Evolutionary conservation across 176 grass and related monocot species (phyloP).

Genomic region (Oryza glaberrima): DNA sequence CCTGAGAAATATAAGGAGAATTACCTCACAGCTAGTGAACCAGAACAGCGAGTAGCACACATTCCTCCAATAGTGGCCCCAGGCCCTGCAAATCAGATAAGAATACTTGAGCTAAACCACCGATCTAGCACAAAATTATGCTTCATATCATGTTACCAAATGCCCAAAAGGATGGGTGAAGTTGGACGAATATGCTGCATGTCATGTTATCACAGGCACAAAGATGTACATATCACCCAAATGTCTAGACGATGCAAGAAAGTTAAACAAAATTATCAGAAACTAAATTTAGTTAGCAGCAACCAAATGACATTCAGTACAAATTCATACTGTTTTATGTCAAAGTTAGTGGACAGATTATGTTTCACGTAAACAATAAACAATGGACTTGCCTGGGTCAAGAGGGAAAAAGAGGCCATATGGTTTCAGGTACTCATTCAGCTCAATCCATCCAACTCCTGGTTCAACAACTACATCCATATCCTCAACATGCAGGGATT

Average conservation of each 20-base stretch:
- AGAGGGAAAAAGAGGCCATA: constrained; percentile 96
- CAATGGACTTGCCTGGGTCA: constrained; percentile 76
- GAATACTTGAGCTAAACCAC: constrained; percentile 28
- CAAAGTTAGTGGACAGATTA: constrained; percentile 23
- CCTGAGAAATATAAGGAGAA: constrained; percentile 45
- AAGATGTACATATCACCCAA: not conserved
- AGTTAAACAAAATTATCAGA: not conserved
- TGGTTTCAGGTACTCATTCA: constrained; percentile 90
- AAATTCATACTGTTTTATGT: not conserved
- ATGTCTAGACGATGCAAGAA: not conserved
- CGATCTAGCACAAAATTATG: not conserved
- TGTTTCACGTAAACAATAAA: constrained; percentile 1
- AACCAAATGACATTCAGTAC: constrained; percentile 11
- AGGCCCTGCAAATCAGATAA: constrained; percentile 73
- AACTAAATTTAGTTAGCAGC: constrained; percentile 11
- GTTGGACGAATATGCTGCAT: not conserved
- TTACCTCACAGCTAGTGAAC: constrained; percentile 99
- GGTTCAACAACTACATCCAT: constrained; percentile 98
- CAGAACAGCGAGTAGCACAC: constrained; percentile 96
- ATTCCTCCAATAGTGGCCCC: constrained; percentile 98
- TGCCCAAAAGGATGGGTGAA: constrained; percentile 7
- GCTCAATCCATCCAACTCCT: constrained; percentile 96
- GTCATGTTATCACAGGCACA: constrained; percentile 11
- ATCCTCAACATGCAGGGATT: constrained; percentile 83
- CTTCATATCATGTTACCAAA: not conserved